Percentiles rank a stretch among this genome's conserved stretches.
phyloP scores from a whole-genome alignment of 257 asterid species.

The Gentiana dahurica region DNA sequence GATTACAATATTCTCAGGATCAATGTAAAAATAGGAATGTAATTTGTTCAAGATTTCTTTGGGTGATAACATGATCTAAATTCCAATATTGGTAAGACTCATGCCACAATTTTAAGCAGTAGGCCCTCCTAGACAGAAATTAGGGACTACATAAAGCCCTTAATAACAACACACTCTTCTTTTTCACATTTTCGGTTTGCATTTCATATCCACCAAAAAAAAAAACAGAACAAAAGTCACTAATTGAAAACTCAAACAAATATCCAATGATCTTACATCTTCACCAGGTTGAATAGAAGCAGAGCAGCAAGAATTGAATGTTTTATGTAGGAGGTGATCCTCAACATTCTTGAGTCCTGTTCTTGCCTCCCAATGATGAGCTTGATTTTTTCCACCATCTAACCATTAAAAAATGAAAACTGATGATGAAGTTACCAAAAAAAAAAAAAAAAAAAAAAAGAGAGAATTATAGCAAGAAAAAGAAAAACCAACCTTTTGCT shows the following conservation, averaged over 20 bases:
- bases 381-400: slow-evolving; percentile 10
- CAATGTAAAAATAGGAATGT: no score
- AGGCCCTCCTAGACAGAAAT: not conserved
- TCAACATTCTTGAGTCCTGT: slow-evolving; percentile 18
- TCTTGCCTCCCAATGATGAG: slow-evolving; percentile 23
- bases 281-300: slow-evolving; percentile 8
- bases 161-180: not conserved
- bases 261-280: slow-evolving; percentile 14
- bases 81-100: no score
- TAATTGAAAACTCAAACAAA: slow-evolving; percentile 6
- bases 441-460: not conserved
- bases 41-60: no score
- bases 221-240: not conserved
- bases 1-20: no score
- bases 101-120: not conserved
- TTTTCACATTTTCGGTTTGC: not conserved
- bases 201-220: not conserved
- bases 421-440: not conserved
- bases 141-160: not conserved
- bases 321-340: slow-evolving; percentile 24
- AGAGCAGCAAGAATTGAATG: slow-evolving; percentile 8
- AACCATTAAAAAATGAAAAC: not conserved
- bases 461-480: not conserved
- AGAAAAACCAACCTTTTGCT: slow-evolving; percentile 34
- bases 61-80: no score